Evolutionary conservation across 2,329 filamentous ascomycete genomes (phyloP), one percentile per base, ranked within the genome.

Genomic region (Paradendryphiella salina): DNA sequence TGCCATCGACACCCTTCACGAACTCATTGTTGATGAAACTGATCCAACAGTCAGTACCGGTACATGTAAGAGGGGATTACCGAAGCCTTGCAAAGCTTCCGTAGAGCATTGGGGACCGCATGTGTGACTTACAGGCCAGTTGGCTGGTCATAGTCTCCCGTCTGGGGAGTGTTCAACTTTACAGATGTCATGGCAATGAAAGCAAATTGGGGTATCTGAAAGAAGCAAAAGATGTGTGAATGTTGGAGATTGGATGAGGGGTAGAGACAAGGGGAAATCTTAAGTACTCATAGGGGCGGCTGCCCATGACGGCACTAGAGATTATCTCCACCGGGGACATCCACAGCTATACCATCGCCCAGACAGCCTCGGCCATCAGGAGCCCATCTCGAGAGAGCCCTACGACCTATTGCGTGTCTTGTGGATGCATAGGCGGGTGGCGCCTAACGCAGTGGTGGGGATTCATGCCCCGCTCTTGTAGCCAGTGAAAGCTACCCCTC

Each of bases 11-110:
- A 72, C 85, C 82, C 75, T 88, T 85, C 60, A 95, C 84, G 78
- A 87, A 96, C 77, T 96, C 88, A 76, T 93, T 92, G 83, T 94
- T 92, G 83, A 96, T 94, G 82, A 90, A 94, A 55, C 87, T 90
- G 67, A 5, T 7, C 6, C 6, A 29, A 35, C 32, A 41, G 59
- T 73, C 47, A 65, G 57, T 21, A 65, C 38, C 32, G 23, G 31
- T 10, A 34, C 10, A 31, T 8, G 28, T 20, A 13, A 20, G 10
- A 15, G 40, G 9, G 2, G 23, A 28, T 15, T 18, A 0, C 10
- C 38, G 23, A 52, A 32, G 29, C 32, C 36, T 37, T 23, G 13
- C 14, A n/a, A 42, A 54, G 38, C 49, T 49, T 52, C 52, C 45
- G 48, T 48, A 52, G 46, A 33, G 36, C 8, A 11, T 46, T 33